Base-by-base conservation (phyloP, 345 rosid genomes). In the Cardamine chenopodiifolia region DNA sequence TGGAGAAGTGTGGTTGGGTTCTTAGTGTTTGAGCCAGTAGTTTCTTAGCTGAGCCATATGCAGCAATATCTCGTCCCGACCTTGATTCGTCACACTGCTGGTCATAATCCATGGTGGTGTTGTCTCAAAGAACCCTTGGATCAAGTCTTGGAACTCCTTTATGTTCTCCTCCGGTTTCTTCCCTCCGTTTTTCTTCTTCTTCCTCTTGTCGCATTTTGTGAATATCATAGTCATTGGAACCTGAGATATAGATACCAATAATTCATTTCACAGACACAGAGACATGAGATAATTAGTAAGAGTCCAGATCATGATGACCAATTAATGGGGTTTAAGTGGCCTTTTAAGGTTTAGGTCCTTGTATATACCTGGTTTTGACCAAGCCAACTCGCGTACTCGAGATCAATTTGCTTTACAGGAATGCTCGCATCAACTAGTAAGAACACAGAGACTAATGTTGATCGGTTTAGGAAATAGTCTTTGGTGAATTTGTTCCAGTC, bases 51-150 rank as follows among this genome's bases (percentile, higher is more conserved):
- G 99, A 78, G 99, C 97, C 90, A 91, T 87, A 83, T 91, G 99
- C 80, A 94, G 72, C 55, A 94, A 79, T 72, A 94, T 90, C 86
- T 94, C 99, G 75, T 94, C 99, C 42, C 97, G 93, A 22, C 99
- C 99, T 82, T 91, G 96, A 83, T 89, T 88, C 3, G 99, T 89
- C 70, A 87, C 90, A 63, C 99, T 86, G 84, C 99, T 94, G 23
- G 99, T 94, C 99, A 91, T 90, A 56, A 94, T 94, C 99, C 97
- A 94, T 13, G 99, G 99, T 4, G 99, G 99, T 10, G 89, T 80
- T 6, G 96, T 83, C 63, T 86, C 79, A 73, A 94, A 94, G 85
- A 80, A 94, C 53, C 92, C 89, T 1, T 75, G 77, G 74, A 94
- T 90, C 86, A 91, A 69, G 80, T 88, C 91, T 72, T 90, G 93